Base-by-base conservation (phyloP, 2,329 filamentous ascomycete species). In the Beauveria scarabaeidicola region DNA sequence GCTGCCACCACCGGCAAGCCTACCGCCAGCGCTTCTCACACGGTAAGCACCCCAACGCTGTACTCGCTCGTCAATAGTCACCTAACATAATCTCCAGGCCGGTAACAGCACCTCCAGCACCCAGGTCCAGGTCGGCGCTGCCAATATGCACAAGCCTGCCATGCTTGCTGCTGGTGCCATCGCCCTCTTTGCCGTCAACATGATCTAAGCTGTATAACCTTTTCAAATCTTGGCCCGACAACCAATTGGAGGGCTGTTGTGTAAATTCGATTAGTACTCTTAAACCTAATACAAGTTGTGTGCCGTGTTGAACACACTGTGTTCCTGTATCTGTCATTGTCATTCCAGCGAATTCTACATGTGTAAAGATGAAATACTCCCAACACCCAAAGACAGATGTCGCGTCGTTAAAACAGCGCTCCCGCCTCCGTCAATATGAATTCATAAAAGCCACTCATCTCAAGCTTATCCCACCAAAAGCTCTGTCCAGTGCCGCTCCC, bases 401-500 rank as follows among this genome's bases (percentile, higher is more conserved):
- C 32, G 32, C 32, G 32, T 36, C 11, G 32, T 36, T 1, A 13
- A 36, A 36, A 36, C 32, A 36, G 32, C 32, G 32, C 32, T 36
- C 32, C 32, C 5, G 5, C 32, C 13, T 36, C 32, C 1, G 11
- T 36, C 32, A 13, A 36, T 6, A 36, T 36, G 1, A 36, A 36
- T 13, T 36, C 10, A 13, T 11, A 36, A 13, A 36, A 36, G 11
- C 32, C 1, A 13, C 32, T 61, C 41, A 72, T 60, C 69, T 70
- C 61, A 77, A 59, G 7, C 61, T 69, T 70, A 82, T 72, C 3
- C 71, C 74, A 1, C 81, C 82, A 74, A 85, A 85, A 2, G 78
- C 81, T 60, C 80, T 74, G 67, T 85, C 82, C 63, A 85, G 66
- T 66, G 83, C 77, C n/a, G 76, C 80, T 4, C 81, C 82, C 61